Evolutionary conservation across 2,329 filamentous ascomycete species (phyloP).

Genomic region (Scolecobasidium constrictum): DNA sequence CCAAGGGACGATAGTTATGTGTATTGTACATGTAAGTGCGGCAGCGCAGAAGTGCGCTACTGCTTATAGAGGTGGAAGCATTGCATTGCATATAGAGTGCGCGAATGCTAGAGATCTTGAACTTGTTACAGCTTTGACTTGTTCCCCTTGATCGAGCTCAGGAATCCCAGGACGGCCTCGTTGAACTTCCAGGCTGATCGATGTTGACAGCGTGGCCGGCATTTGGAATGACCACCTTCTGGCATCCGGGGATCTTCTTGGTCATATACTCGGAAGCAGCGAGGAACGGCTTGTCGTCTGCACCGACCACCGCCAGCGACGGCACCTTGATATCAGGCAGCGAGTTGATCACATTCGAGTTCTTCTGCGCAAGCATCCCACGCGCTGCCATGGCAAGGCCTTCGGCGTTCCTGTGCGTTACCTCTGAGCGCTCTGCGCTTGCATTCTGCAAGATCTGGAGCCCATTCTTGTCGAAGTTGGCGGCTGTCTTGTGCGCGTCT

Average conservation of each 20-base stretch:
- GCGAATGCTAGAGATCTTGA: too few species aligned
- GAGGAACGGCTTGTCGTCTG: constrained; percentile 17
- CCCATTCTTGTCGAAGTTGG: constrained; percentile 15
- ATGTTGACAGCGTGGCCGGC: constrained; percentile 19
- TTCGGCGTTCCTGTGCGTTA: constrained; percentile 15
- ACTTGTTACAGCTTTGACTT: too few species aligned
- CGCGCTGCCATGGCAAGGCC: constrained; percentile 17
- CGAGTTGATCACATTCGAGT: constrained; percentile 15
- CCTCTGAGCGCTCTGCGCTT: constrained; percentile 13
- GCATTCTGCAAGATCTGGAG: constrained; percentile 11
- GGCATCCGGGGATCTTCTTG: constrained; percentile 17
- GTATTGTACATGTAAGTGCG: too few species aligned
- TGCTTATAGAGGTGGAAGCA: too few species aligned
- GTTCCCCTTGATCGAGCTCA: neutral
- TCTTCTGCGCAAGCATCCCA: constrained; percentile 18
- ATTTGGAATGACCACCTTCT: constrained; percentile 15
- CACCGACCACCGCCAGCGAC: constrained; percentile 16
- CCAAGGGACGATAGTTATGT: too few species aligned
- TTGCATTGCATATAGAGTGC: too few species aligned
- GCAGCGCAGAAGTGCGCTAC: too few species aligned
- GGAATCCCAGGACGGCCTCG: constrained; percentile 11
- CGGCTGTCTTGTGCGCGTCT: constrained; percentile 14
- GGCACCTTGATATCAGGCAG: constrained; percentile 15
- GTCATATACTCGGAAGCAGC: constrained; percentile 18
- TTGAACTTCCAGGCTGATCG: constrained; percentile 16